Evolutionary conservation across 148 eudicot species (phyloP).

Genomic region (Pouteria glomerata): DNA sequence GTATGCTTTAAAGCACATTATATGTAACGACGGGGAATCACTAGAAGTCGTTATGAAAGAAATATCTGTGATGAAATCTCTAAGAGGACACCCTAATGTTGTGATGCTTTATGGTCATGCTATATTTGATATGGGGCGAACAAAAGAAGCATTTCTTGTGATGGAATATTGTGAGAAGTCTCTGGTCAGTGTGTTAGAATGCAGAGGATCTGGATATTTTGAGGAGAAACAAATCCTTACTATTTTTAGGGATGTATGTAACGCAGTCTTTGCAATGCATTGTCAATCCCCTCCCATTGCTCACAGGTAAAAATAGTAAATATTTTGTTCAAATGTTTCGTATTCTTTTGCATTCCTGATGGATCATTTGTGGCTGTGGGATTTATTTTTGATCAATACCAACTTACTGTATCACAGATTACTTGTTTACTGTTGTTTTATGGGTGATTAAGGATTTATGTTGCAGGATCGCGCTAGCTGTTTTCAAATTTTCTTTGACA

Average conservation of each 20-base stretch:
- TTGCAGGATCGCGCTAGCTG: too few relatives aligned
- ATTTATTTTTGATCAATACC: neutral
- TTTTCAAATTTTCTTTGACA: too few relatives aligned
- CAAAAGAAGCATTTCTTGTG: constrained; percentile 83
- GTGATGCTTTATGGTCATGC: constrained; percentile 62
- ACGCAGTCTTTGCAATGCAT: constrained; percentile 97
- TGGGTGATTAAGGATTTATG: too few relatives aligned
- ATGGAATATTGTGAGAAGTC: constrained; percentile 96
- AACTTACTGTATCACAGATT: neutral
- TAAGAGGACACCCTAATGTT: constrained; percentile 89
- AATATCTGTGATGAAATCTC: constrained; percentile 81
- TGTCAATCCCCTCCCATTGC: constrained; percentile 95
- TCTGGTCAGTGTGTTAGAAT: constrained; percentile 78
- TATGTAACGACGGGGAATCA: constrained; percentile 94
- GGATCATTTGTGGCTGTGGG: neutral
- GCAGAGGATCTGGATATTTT: constrained; percentile 80
- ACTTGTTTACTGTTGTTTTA: too few relatives aligned
- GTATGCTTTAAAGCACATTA: constrained; percentile 92
- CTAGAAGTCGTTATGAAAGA: constrained; percentile 78
- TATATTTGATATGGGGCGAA: constrained; percentile 89
- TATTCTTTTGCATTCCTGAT: constrained; percentile 1
- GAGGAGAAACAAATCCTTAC: constrained; percentile 79
- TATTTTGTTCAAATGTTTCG: neutral
- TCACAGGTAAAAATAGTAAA: constrained; percentile 59
- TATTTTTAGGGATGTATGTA: constrained; percentile 87